phyloP scores from a whole-genome alignment of 1,139 yeast genomes.

The Suhomyces chickasaworum region DNA sequence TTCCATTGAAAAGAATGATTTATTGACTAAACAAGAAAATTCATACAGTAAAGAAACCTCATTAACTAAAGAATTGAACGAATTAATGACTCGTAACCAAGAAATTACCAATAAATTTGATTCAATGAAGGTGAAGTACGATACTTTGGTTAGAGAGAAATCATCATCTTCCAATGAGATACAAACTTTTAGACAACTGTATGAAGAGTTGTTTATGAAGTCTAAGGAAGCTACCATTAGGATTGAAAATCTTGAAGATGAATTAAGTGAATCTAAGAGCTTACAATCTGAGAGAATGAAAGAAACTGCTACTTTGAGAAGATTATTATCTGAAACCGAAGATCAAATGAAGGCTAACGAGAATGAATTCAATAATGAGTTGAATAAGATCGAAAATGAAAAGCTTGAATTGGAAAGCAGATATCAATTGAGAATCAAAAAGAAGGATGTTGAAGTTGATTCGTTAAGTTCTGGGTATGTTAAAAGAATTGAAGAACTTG shows the following conservation, averaged over 20 bases:
- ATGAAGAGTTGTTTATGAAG: constrained; percentile 74
- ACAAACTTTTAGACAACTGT: constrained; percentile 65
- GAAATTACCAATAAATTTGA: constrained; percentile 50
- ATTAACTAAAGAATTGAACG: constrained; percentile 27
- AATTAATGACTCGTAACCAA: constrained; percentile 55
- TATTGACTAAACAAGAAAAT: constrained; percentile 44
- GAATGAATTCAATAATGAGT: constrained; percentile 31
- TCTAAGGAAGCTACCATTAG: constrained; percentile 63
- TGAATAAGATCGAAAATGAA: constrained; percentile 52
- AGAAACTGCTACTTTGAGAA: constrained; percentile 73
- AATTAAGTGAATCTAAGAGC: constrained; percentile 69
- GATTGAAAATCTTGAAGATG: constrained; percentile 75
- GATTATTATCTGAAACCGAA: constrained; percentile 69
- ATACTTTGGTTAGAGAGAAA: constrained; percentile 48
- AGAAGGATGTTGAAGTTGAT: constrained; percentile 54
- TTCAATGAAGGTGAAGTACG: constrained; percentile 54
- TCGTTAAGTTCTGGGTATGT: constrained; percentile 27
- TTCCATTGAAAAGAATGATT: constrained; percentile 39
- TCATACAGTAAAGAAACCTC: constrained; percentile 39
- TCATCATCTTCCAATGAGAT: constrained; percentile 54
- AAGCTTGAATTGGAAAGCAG: constrained; percentile 60
- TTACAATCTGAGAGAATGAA: constrained; percentile 77
- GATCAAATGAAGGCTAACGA: constrained; percentile 54
- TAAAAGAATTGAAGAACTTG: constrained; percentile 35
- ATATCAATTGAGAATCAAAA: constrained; percentile 47